Percentiles rank a stretch among this genome's conserved stretches.
Conservation (phyloP, 495 filamentous ascomycete genomes). For the Letharia columbiana region DNA sequence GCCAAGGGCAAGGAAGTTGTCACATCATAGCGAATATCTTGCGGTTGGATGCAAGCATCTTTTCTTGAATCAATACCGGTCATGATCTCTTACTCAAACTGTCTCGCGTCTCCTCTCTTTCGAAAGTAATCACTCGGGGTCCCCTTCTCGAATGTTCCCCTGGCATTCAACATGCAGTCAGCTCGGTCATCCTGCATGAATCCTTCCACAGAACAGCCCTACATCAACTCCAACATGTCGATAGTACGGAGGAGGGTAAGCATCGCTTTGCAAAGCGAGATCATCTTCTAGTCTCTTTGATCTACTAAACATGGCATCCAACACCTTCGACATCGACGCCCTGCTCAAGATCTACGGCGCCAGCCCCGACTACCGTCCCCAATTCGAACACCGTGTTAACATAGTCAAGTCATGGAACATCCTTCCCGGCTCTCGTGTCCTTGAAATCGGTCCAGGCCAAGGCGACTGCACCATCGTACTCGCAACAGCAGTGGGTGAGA, state of each 20-base stretch:
- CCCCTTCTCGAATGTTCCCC: no score
- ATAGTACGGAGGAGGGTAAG: background rate
- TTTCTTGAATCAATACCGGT: no score
- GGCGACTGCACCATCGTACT: slow-evolving; percentile 11
- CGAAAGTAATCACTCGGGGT: no score
- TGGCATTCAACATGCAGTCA: background rate
- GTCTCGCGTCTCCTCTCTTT: no score
- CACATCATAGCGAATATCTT: no score
- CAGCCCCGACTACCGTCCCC: background rate
- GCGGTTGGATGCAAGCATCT: no score
- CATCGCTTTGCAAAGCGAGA: background rate
- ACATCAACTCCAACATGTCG: background rate
- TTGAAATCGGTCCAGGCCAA: slow-evolving; percentile 12
- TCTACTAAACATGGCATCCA: background rate
- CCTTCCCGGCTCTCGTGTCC: slow-evolving; percentile 11
- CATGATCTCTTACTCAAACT: no score
- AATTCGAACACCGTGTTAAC: slow-evolving; percentile 11
- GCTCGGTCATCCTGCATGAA: background rate
- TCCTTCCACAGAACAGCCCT: background rate
- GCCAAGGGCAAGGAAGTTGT: background rate
- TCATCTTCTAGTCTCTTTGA: background rate
- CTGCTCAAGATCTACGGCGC: background rate
- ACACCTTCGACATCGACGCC: background rate
- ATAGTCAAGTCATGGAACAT: slow-evolving; percentile 13
- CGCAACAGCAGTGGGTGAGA: slow-evolving; percentile 11